Evolutionary conservation across 768 basidiomycete species (phyloP).

Genomic region (Boletus subcaerulescens): DNA sequence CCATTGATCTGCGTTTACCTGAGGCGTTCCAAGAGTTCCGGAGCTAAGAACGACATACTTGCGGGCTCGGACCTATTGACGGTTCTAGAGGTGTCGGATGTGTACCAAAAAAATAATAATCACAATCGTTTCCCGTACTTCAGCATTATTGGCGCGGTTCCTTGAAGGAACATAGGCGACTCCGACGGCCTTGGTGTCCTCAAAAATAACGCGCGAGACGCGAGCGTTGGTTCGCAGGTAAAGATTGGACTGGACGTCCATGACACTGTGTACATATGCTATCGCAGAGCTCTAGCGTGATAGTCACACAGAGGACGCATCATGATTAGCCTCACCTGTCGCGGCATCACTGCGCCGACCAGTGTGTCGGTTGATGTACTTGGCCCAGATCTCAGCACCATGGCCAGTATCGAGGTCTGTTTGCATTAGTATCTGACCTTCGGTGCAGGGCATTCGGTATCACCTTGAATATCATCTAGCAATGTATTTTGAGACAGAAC

Average conservation of each 20-base stretch:
- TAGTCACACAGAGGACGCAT: background rate
- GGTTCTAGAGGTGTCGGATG: background rate
- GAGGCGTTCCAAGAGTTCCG: conserved; percentile 69
- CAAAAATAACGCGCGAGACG: conserved; percentile 70
- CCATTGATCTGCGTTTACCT: conserved; percentile 19
- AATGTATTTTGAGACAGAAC: no score
- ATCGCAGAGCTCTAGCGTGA: background rate
- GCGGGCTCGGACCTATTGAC: conserved; percentile 46
- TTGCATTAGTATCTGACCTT: background rate
- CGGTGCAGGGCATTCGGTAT: background rate
- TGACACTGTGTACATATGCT: conserved; percentile 71
- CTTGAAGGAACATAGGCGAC: conserved; percentile 65
- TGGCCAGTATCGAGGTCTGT: conserved; percentile 57
- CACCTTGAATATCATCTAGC: no score
- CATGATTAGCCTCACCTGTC: conserved; percentile 41
- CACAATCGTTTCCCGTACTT: conserved; percentile 57
- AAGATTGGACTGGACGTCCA: conserved; percentile 65
- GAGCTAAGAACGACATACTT: conserved; percentile 65
- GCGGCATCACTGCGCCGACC: conserved; percentile 71
- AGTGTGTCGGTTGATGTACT: conserved; percentile 73
- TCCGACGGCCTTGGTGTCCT: conserved; percentile 68
- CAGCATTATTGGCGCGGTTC: conserved; percentile 51
- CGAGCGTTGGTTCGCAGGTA: conserved; percentile 64
- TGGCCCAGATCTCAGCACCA: conserved; percentile 71
- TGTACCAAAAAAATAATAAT: background rate